Evolutionary conservation across 768 basidiomycete species (phyloP).

Genomic region (Rubroboletus pulcherrimus): DNA sequence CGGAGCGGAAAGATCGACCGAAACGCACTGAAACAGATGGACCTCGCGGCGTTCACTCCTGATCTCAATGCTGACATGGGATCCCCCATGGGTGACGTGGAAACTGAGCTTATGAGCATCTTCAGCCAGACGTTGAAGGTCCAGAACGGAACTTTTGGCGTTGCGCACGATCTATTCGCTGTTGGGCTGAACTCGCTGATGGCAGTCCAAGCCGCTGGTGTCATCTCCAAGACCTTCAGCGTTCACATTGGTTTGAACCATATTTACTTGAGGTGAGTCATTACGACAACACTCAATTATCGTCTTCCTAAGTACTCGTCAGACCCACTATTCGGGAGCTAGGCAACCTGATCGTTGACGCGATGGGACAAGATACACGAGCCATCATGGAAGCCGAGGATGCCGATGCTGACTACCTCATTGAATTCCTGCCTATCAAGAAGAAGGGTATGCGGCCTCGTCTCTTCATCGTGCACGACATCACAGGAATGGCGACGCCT

Average conservation of each 20-base stretch:
- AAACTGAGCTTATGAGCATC: conserved; percentile 23
- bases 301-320: neutral
- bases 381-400: conserved; percentile 31
- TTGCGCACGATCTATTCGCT: conserved; percentile 28
- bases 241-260: conserved; percentile 30
- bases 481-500: conserved; percentile 31
- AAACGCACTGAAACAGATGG: conserved; percentile 27
- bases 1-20: conserved; percentile 29
- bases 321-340: conserved; percentile 28
- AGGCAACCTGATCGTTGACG: conserved; percentile 24
- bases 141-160: conserved; percentile 21
- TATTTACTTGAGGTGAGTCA: conserved; percentile 26
- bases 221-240: conserved; percentile 27
- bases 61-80: conserved; percentile 25
- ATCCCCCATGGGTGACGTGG: conserved; percentile 24
- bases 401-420: conserved; percentile 27
- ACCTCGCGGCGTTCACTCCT: conserved; percentile 19
- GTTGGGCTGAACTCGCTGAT: conserved; percentile 30
- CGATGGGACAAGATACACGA: conserved; percentile 27
- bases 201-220: conserved; percentile 31
- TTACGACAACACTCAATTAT: neutral
- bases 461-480: conserved; percentile 30
- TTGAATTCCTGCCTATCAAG: conserved; percentile 30
- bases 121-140: conserved; percentile 24
- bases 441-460: conserved; percentile 29